phyloP scores from a whole-genome alignment of 176 grass and related monocot genomes.

The Carex littledalei region DNA sequence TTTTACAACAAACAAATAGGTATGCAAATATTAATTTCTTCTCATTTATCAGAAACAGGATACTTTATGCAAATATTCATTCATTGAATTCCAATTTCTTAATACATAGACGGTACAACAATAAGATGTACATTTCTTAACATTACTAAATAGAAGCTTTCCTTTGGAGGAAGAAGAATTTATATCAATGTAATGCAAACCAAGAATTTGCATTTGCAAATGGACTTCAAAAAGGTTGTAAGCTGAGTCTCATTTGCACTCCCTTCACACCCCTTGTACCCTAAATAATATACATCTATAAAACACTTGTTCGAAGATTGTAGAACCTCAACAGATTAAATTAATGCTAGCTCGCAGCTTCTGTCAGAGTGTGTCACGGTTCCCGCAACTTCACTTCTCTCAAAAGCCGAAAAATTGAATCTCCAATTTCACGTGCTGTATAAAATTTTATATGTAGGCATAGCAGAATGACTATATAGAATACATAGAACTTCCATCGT shows the following conservation, averaged over 20 bases:
- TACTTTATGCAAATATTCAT: background rate
- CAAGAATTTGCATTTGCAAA: slow-evolving; percentile 28
- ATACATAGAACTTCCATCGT: background rate
- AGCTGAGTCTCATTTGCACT: slow-evolving; percentile 43
- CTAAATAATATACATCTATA: slow-evolving; percentile 19
- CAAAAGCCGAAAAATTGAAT: slow-evolving; percentile 35
- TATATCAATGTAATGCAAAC: slow-evolving; percentile 23
- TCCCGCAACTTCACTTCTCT: slow-evolving; percentile 44
- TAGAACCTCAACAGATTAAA: background rate
- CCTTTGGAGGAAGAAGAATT: background rate
- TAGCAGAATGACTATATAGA: slow-evolving; percentile 14
- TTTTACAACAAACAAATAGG: background rate
- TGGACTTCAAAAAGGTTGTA: slow-evolving; percentile 42
- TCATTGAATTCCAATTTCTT: background rate
- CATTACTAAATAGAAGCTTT: background rate
- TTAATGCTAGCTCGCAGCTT: slow-evolving; percentile 32
- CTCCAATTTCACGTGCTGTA: slow-evolving; percentile 10
- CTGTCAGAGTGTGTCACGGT: slow-evolving; percentile 40
- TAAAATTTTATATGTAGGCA: slow-evolving; percentile 5
- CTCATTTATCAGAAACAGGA: background rate
- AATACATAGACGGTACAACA: slow-evolving; percentile 20
- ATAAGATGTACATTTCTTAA: slow-evolving; percentile 12
- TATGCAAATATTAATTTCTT: background rate
- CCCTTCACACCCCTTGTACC: background rate
- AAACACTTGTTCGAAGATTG: background rate